Conservation (phyloP, 495 filamentous ascomycete genomes). For the Cercophora sp. region DNA sequence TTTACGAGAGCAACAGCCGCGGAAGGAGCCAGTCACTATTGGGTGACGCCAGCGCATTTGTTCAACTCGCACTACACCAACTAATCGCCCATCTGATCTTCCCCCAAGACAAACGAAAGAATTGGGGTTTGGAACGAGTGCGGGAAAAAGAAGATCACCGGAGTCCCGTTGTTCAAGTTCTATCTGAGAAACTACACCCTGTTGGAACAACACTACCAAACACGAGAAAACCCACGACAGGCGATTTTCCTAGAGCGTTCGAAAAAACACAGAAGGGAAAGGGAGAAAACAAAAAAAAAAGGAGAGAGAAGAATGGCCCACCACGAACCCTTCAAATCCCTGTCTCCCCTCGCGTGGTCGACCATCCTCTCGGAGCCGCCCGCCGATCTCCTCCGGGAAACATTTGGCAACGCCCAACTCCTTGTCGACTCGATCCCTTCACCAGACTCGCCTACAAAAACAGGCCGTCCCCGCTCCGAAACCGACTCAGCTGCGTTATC, state of each 20-base stretch:
- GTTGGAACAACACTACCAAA: too few species aligned
- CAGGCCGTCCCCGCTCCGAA: constrained; percentile 22
- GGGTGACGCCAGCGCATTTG: not conserved
- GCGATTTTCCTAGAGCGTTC: too few species aligned
- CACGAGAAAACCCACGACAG: too few species aligned
- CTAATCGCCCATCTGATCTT: too few species aligned
- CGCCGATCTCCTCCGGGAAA: constrained; percentile 51
- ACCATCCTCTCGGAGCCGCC: constrained; percentile 46
- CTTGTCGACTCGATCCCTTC: constrained; percentile 72
- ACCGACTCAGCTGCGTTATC: constrained; percentile 28
- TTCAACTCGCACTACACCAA: too few species aligned
- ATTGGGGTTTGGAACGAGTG: too few species aligned
- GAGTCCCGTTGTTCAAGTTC: not conserved
- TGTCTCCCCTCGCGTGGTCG: constrained; percentile 67
- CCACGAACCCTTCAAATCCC: constrained; percentile 68
- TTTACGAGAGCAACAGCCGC: too few species aligned
- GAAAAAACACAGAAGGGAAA: too few species aligned
- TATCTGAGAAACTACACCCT: too few species aligned
- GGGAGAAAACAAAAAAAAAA: not conserved
- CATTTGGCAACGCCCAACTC: constrained; percentile 61
- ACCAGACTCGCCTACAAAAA: not conserved
- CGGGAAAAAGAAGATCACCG: not conserved
- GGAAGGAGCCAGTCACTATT: not conserved
- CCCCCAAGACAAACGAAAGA: too few species aligned
- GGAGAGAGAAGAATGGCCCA: constrained; percentile 16